These are phyloP conservation scores for Tolypocladium pustulatum DNA, from an alignment of 2,329 filamentous ascomycete genomes.

Conservation along the genomic window DNA sequence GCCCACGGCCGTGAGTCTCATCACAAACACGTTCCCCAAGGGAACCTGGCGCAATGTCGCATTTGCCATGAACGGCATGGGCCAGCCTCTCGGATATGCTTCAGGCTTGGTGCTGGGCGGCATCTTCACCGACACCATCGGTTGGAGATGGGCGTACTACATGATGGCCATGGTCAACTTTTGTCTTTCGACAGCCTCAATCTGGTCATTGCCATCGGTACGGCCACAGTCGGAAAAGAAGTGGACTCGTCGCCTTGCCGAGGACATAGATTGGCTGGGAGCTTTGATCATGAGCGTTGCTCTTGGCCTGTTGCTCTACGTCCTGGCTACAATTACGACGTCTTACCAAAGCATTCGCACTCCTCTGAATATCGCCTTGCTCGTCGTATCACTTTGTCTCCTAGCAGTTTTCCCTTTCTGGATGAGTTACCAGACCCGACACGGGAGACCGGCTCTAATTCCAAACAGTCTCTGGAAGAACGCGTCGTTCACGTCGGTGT, in stretches of 20 bases:
- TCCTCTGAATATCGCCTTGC: conserved; percentile 29
- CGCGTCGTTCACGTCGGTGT: conserved; percentile 42
- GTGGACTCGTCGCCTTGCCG: conserved; percentile 15
- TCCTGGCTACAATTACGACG: conserved; percentile 33
- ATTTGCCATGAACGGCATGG: conserved; percentile 33
- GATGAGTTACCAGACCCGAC: conserved; percentile 38
- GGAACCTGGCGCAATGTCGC: conserved; percentile 27
- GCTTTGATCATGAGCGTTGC: conserved; percentile 31
- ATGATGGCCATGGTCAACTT: conserved; percentile 25
- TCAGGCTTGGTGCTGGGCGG: conserved; percentile 39
- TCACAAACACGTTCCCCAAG: conserved; percentile 24
- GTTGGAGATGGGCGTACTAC: conserved; percentile 37
- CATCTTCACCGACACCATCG: conserved; percentile 33
- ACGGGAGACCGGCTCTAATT: conserved; percentile 41
- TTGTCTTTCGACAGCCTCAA: conserved; percentile 21
- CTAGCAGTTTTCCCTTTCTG: conserved; percentile 42
- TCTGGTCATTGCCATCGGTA: conserved; percentile 24
- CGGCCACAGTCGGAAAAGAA: conserved; percentile 10
- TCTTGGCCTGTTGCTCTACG: conserved; percentile 39
- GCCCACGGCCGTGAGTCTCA: conserved; percentile 24
- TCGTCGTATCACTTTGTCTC: conserved; percentile 30
- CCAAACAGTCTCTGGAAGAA: conserved; percentile 51
- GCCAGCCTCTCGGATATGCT: conserved; percentile 35
- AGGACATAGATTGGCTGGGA: conserved; percentile 44
- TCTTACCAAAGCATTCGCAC: conserved; percentile 26